A percentile compares a stretch with the other conserved stretches of the same genome.
Conservation (phyloP, 768 basidiomycete genomes). For the Suillus tomentosus region DNA sequence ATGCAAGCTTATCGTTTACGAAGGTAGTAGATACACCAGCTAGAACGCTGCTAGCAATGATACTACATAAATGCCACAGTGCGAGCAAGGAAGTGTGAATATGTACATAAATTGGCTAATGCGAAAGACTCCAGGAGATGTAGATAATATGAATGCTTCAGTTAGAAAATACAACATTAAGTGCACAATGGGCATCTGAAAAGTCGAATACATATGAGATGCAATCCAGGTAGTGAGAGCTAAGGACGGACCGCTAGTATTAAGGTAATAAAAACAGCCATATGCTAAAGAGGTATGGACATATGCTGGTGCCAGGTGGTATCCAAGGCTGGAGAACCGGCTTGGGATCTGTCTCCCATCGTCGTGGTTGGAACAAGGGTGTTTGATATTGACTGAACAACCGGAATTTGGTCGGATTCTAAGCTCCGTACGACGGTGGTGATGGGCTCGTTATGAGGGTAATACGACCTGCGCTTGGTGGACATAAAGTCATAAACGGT, state of each 20-base stretch:
- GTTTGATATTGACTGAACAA: slow-evolving; percentile 39
- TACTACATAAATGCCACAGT: background rate
- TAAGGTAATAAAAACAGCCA: slow-evolving; percentile 10
- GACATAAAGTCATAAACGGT: slow-evolving; percentile 83
- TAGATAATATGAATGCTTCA: slow-evolving; percentile 6
- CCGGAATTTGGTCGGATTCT: slow-evolving; percentile 30
- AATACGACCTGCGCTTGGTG: slow-evolving; percentile 79
- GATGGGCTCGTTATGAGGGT: slow-evolving; percentile 78
- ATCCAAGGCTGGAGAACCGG: slow-evolving; percentile 41
- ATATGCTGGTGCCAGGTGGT: slow-evolving; percentile 41
- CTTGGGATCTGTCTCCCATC: slow-evolving; percentile 43
- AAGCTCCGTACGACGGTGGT: slow-evolving; percentile 31
- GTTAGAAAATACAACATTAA: slow-evolving; percentile 11
- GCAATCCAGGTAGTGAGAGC: background rate
- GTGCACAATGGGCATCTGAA: slow-evolving; percentile 5
- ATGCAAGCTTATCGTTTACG: background rate
- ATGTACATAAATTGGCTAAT: slow-evolving; percentile 7
- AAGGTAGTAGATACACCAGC: slow-evolving; percentile 4
- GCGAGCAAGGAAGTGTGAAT: background rate
- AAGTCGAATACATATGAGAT: slow-evolving; percentile 1
- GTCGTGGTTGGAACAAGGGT: slow-evolving; percentile 46
- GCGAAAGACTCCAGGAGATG: slow-evolving; percentile 8
- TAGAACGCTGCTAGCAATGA: background rate
- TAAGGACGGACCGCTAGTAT: background rate
- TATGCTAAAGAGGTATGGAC: slow-evolving; percentile 40